These are phyloP conservation scores for Solanum appendiculatum DNA, from an alignment of 257 asterid genomes.

Conservation along the genomic window DNA sequence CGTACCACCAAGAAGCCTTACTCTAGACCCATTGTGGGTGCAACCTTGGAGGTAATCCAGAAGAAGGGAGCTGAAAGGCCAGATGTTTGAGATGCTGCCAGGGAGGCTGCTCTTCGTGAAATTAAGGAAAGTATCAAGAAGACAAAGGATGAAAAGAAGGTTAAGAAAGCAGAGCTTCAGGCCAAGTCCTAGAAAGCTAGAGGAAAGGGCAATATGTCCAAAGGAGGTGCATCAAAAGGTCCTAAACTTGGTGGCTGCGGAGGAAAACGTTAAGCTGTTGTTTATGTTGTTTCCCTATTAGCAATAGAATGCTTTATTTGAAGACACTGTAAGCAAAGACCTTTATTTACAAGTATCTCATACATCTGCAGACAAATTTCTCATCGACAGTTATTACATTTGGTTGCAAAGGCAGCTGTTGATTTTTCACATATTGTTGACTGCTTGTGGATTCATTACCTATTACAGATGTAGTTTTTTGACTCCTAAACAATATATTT, in stretches of 20 bases:
- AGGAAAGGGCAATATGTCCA: constrained; percentile 38
- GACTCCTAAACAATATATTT: not conserved
- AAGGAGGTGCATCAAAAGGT: constrained; percentile 51
- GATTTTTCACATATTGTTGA: not conserved
- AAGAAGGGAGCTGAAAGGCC: constrained; percentile 71
- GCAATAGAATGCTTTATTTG: not conserved
- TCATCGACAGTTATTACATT: not conserved
- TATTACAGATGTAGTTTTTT: not conserved
- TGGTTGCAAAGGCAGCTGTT: not conserved
- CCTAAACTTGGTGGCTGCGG: constrained; percentile 81
- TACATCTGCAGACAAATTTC: not conserved
- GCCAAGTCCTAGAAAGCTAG: constrained; percentile 52
- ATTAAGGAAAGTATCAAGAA: constrained; percentile 85
- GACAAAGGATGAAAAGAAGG: constrained; percentile 82
- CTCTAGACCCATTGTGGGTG: constrained; percentile 93
- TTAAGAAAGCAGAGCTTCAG: constrained; percentile 59
- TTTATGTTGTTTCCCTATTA: not conserved
- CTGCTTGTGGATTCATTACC: not conserved
- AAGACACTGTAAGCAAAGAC: not conserved
- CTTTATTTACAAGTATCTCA: not conserved
- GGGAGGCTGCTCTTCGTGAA: constrained; percentile 88
- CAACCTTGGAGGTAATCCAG: constrained; percentile 82
- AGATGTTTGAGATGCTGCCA: constrained; percentile 86
- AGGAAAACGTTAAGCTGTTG: constrained; percentile 46
- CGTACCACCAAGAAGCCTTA: constrained; percentile 73